These are phyloP conservation scores for Cryphonectria nitschkei DNA, from an alignment of 2,329 filamentous ascomycete genomes.

Conservation along the genomic window DNA sequence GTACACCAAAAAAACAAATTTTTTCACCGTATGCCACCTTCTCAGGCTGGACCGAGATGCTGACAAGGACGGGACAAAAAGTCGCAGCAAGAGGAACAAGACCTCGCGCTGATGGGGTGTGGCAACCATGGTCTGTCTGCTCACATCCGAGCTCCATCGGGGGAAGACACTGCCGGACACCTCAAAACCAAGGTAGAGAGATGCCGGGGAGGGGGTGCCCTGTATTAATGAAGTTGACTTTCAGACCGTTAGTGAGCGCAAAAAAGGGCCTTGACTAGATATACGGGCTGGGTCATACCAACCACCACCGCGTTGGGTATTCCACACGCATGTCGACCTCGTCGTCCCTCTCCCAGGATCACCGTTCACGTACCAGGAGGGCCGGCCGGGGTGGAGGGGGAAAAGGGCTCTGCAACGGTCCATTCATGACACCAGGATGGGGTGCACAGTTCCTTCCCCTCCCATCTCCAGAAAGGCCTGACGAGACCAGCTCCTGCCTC, in stretches of 20 bases:
- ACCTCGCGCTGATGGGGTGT: conserved; percentile 5
- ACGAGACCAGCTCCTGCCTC: not conserved
- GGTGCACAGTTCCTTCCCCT: too few relatives aligned
- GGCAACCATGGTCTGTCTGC: conserved; percentile 14
- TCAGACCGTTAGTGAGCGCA: not conserved
- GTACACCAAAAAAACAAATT: conserved; percentile 5
- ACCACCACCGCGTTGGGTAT: conserved; percentile 10
- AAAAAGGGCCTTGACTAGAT: conserved; percentile 16
- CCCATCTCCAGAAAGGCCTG: not conserved
- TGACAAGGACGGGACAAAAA: conserved; percentile 8
- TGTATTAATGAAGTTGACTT: conserved; percentile 19
- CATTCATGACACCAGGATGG: too few relatives aligned
- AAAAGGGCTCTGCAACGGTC: not conserved
- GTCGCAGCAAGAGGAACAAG: conserved; percentile 13
- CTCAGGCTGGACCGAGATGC: conserved; percentile 20
- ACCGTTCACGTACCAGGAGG: not conserved
- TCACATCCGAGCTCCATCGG: conserved; percentile 16
- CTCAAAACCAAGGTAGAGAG: not conserved
- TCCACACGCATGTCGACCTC: conserved; percentile 23
- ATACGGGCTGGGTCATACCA: conserved; percentile 7
- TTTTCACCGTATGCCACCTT: conserved; percentile 22
- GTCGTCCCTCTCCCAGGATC: not conserved
- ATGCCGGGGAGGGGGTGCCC: conserved; percentile 12
- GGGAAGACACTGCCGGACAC: conserved; percentile 15
- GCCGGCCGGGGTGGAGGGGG: too few relatives aligned